Base-by-base conservation (phyloP, 2,329 filamentous ascomycete genomes). In the Alternaria brassicae region DNA sequence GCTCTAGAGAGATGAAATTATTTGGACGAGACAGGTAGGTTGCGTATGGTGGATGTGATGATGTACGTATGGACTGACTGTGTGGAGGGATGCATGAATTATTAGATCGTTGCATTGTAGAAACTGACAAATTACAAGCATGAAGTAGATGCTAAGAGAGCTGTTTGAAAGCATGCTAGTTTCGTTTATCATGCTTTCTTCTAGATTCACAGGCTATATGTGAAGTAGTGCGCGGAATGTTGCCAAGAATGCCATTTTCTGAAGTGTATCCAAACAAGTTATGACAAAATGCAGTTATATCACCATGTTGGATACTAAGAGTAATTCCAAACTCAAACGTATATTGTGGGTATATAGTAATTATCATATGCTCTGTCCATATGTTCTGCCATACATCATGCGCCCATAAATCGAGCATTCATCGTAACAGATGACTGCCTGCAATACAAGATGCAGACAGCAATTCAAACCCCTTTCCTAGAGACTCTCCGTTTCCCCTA, bases 291-390 rank as follows among this genome's bases (percentile, higher is more conserved):
- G n/a, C n/a, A n/a, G n/a, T 32, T 28, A 32, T 4, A 6, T n/a
- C 4, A 6, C 21, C 15, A 42, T 25, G 15, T 4, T 9, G 3
- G 9, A 42, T 15, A 25, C 13, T 3, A 42, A 25, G 36, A 39
- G 21, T 5, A 21, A 21, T 12, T 3, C 12, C n/a, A 39, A 39
- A 39, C 17, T 39, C 17, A 39, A 39, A 39, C 17, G 10, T 39
- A 17, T 28, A 32, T 47, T 47, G 28, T 47, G 44, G 44, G 44
- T 47, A 47, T 47, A 47, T 47, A 32, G 28, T 34, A 47, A 47
- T 47, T 34, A 34, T 47, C 44, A 34, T 32, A 47, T 47, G 28
- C 21, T 47, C 17, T 28, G 8, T 21, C 28, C 8, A 28, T 21
- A 34, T 47, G 9, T 21, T 39, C 6, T 19, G 44, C 27, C 30